Conservation (phyloP, 768 basidiomycete genomes). For the Rhizopogon vesiculosus region DNA sequence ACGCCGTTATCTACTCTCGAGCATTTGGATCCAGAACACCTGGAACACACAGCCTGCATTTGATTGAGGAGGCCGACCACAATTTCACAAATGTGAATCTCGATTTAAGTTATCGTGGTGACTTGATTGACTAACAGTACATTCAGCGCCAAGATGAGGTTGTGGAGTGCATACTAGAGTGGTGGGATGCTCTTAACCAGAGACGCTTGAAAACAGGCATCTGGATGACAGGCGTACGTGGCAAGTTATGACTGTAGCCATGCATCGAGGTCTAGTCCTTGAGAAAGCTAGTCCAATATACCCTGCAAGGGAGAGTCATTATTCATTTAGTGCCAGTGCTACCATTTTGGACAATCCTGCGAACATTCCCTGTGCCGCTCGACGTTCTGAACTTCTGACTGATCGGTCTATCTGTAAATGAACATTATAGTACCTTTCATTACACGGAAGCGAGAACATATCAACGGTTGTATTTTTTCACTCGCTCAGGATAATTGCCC, state of each 20-base stretch:
- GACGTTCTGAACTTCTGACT: not conserved
- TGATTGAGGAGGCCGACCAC: conserved; percentile 74
- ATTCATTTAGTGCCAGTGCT: not conserved
- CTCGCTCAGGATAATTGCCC: not conserved
- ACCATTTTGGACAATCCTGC: not conserved
- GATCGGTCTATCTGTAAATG: not conserved
- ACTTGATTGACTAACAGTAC: conserved; percentile 1
- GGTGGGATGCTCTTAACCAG: conserved; percentile 50
- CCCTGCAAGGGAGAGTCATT: no score
- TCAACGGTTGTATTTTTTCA: not conserved
- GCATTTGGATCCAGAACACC: conserved; percentile 51
- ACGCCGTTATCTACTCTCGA: conserved; percentile 65
- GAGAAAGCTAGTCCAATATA: not conserved
- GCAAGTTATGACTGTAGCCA: conserved; percentile 34
- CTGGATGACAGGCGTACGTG: conserved; percentile 53
- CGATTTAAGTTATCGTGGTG: not conserved
- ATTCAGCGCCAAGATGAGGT: conserved; percentile 58
- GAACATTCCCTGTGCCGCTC: not conserved
- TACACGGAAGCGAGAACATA: not conserved
- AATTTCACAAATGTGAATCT: conserved; percentile 57
- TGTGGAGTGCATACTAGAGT: conserved; percentile 61
- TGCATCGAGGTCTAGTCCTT: not conserved
- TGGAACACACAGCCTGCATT: conserved; percentile 67
- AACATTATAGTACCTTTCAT: not conserved
- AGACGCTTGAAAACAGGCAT: conserved; percentile 55